These are phyloP conservation scores for Cyclotella choctawhatcheeana DNA, from an alignment of 108 stramenopile species.

Conservation along the genomic window DNA sequence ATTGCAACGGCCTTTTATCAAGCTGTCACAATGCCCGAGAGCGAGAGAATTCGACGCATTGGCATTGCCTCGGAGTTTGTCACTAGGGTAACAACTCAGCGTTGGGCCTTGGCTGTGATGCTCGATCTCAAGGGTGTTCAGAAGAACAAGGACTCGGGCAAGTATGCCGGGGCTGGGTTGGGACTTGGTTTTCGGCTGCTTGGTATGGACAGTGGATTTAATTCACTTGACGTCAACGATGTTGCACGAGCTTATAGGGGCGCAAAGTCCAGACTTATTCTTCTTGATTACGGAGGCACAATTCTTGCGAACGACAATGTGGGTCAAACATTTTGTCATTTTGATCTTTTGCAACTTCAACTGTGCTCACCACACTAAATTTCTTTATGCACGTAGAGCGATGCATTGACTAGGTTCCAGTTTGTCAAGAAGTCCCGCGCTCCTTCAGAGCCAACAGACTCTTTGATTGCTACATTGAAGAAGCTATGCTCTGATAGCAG, in stretches of 20 bases:
- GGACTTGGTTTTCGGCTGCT: slow-evolving; percentile 94
- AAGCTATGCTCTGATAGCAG: slow-evolving; percentile 83
- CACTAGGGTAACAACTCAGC: slow-evolving; percentile 90
- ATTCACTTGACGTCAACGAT: slow-evolving; percentile 65
- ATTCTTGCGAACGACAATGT: slow-evolving; percentile 94
- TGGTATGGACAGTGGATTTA: slow-evolving; percentile 86
- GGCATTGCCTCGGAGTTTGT: slow-evolving; percentile 90
- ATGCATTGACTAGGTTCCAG: slow-evolving; percentile 82
- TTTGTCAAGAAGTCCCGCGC: slow-evolving; percentile 91
- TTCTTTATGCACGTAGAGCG: too few relatives aligned
- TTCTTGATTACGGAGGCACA: slow-evolving; percentile 98
- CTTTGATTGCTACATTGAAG: slow-evolving; percentile 74
- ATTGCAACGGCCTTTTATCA: slow-evolving; percentile 81
- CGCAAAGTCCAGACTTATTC: slow-evolving; percentile 81
- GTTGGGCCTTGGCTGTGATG: slow-evolving; percentile 92
- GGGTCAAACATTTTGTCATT: slow-evolving; percentile 47
- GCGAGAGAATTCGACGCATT: slow-evolving; percentile 81
- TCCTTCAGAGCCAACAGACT: slow-evolving; percentile 68
- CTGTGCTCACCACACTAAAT: too few relatives aligned
- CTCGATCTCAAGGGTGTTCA: slow-evolving; percentile 90
- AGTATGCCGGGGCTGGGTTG: slow-evolving; percentile 89
- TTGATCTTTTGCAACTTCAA: too few relatives aligned
- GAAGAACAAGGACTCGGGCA: slow-evolving; percentile 74
- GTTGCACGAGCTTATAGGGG: slow-evolving; percentile 82
- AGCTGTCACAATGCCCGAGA: slow-evolving; percentile 80